Evolutionary conservation across 768 basidiomycete species (phyloP).

Genomic region (Boletus huronensis): DNA sequence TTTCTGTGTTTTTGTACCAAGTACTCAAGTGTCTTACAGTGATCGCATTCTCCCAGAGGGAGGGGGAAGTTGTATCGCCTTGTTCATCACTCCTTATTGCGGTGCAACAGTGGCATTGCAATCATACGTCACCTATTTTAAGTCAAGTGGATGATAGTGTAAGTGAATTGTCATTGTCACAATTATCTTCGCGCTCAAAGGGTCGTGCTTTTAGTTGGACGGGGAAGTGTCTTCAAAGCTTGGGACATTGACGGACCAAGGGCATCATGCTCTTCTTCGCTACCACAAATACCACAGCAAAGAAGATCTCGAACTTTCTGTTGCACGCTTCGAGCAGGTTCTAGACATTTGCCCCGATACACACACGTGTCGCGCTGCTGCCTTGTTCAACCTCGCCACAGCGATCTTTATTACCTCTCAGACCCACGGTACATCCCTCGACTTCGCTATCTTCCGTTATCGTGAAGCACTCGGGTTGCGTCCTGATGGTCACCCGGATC

Average conservation of each 20-base stretch:
- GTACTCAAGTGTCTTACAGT: not conserved
- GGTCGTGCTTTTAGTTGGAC: not conserved
- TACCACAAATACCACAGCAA: not conserved
- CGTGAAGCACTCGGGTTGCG: slow-evolving; percentile 7
- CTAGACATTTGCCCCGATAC: not conserved
- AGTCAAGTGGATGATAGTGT: not conserved
- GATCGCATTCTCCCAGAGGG: not conserved
- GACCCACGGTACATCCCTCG: not conserved
- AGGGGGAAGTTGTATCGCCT: not conserved
- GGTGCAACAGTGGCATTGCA: not conserved
- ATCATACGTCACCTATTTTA: not conserved
- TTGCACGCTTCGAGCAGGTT: slow-evolving; percentile 5
- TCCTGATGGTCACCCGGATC: not conserved
- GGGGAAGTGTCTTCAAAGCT: not conserved
- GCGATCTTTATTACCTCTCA: slow-evolving; percentile 3
- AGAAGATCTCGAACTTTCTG: not conserved
- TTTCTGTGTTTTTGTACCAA: no score
- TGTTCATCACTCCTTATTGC: not conserved
- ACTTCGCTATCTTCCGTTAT: slow-evolving; percentile 1
- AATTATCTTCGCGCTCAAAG: not conserved
- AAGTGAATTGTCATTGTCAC: not conserved
- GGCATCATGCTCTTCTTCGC: not conserved
- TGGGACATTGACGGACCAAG: not conserved
- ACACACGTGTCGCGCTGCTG: slow-evolving; percentile 2
- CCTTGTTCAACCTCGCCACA: slow-evolving; percentile 14